Base-by-base conservation (phyloP, 495 filamentous ascomycete species). In the Neurospora tetrasperma region DNA sequence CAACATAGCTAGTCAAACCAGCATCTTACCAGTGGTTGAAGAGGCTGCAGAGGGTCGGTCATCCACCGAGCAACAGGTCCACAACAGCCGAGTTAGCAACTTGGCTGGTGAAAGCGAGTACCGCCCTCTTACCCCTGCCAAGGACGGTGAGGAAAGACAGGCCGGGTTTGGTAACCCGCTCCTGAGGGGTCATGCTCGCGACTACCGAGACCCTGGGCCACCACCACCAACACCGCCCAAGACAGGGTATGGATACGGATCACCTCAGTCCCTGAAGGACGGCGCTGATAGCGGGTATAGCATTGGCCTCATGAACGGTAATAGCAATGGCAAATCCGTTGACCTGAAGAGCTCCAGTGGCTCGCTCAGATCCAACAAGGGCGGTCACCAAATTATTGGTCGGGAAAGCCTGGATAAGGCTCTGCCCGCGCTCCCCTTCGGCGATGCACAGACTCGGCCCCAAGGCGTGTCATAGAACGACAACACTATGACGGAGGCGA, bases 21-120 rank as follows among this genome's bases (percentile, higher is more conserved):
- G 90, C 40, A 90, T 92, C 35, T 82, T 99, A n/a, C 96, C 96
- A 2, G 91, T 98, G 69, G 93, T 99, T 9, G 94, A 97, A 71
- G 96, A 99, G 83, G 91, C 90, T 38, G 92, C 90, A 14, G 96
- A 98, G 81, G 91, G 88, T 20, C 88, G 87, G 5, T 94, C 92
- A 71, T 89, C 90, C 23, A 89, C 90, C 4, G 88, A 80, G 42
- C 82, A 79, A 40, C 11, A 66, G 35, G 85, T 80, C 69, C 79
- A 77, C 12, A 82, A 79, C 54, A 82, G 88, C 66, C 77, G 71
- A 39, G 69, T 82, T 69, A 85, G 83, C 71, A 79, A 88, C 69
- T 40, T 70, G 62, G 68, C 71, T 66, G 71, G 76, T 39, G 80
- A 80, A 27, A 84, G 82, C 70, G 88, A 85, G 71, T 77, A 81